Evolutionary conservation across 148 eudicot genomes (phyloP).

Genomic region (Talinum fruticosum): DNA sequence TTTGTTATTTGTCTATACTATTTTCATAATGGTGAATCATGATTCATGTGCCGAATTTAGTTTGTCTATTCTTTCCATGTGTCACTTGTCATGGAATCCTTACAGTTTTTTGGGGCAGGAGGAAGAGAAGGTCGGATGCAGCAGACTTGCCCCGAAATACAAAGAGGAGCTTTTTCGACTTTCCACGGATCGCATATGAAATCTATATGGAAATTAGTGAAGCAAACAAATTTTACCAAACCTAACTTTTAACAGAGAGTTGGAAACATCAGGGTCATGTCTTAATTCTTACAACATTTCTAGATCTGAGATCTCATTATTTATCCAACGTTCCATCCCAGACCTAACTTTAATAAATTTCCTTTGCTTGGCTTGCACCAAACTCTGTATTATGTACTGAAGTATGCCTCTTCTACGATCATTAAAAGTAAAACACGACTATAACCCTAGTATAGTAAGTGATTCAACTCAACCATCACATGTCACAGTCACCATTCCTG

Average conservation of each 20-base stretch:
- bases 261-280: background rate
- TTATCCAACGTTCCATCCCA: background rate
- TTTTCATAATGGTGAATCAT: background rate
- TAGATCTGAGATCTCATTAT: background rate
- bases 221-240: background rate
- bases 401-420: slow-evolving; percentile 2
- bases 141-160: too few relatives aligned
- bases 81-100: background rate
- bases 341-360: background rate
- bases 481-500: slow-evolving; percentile 15
- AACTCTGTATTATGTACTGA: slow-evolving; percentile 21
- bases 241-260: background rate
- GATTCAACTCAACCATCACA: slow-evolving; percentile 11
- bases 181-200: too few relatives aligned
- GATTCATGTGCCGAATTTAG: background rate
- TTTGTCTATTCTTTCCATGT: background rate
- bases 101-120: too few relatives aligned
- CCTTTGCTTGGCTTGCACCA: slow-evolving; percentile 16
- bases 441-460: background rate
- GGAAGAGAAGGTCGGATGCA: too few relatives aligned
- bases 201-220: background rate
- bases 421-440: background rate
- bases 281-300: background rate
- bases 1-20: slow-evolving; percentile 10
- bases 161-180: too few relatives aligned